Percentiles rank a stretch among this genome's conserved stretches.
These are phyloP conservation scores for Acer saccharum DNA, from an alignment of 345 rosid genomes.

Conservation along the genomic window DNA sequence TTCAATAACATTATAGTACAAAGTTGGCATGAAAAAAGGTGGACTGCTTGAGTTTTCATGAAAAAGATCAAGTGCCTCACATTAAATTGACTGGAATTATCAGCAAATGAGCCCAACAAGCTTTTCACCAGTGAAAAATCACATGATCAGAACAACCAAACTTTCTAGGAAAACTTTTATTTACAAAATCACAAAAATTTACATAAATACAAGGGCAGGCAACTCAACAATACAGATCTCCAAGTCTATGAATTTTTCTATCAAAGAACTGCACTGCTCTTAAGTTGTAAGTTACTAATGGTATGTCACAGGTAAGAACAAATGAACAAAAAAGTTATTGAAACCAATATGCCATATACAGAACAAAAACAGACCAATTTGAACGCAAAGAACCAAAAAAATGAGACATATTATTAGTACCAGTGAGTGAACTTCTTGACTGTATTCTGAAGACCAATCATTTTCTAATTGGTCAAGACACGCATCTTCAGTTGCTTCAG, in stretches of 20 bases:
- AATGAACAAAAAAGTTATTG: neutral
- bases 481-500: constrained; percentile 45
- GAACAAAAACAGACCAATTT: neutral
- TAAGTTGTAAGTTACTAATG: neutral
- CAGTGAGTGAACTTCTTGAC: constrained; percentile 36
- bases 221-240: neutral
- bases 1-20: neutral
- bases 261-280: neutral
- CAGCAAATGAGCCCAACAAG: neutral
- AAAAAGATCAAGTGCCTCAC: neutral
- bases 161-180: neutral
- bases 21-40: neutral
- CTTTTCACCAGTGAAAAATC: neutral
- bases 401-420: constrained; percentile 26
- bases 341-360: neutral
- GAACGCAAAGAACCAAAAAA: neutral
- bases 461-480: constrained; percentile 52
- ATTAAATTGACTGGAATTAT: neutral
- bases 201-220: neutral
- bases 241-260: neutral
- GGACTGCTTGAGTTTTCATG: neutral
- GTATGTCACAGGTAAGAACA: neutral
- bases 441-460: constrained; percentile 51
- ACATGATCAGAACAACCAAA: neutral
- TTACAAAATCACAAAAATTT: neutral